Evolutionary conservation across 2,329 filamentous ascomycete species (phyloP), one percentile per base, ranked within the genome.

Genomic region (Grosmannia clavigera): DNA sequence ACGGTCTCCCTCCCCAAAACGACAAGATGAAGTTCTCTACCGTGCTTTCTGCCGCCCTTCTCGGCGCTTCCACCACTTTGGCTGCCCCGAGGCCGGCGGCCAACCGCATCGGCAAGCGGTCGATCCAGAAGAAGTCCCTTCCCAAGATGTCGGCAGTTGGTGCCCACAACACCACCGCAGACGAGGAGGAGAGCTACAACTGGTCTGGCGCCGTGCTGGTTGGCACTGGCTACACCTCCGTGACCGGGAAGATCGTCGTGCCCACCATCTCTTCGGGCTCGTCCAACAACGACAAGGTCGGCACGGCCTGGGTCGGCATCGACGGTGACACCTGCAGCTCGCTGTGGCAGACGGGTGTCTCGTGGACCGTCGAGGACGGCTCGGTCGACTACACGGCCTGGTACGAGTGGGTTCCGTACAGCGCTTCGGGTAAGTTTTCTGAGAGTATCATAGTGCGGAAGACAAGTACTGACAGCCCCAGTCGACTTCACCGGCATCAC

Each of bases 351-450:
- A 67, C 68, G 9, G 70, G 68, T 11, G 63, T 69, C 55, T 68
- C 68, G 40, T 68, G 63, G 14, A 58, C 54, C 60, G 55, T 65
- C 43, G 19, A 58, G 10, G 58, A 57, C 57, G 9, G 16, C 19
- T 5, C 22, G 12, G 57, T 64, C 1, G 48, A 58, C 3, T 65
- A 60, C n/a, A 55, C 61, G n/a, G 66, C 68, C 22, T 71, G 69
- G 69, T 70, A 67, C 64, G 67, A 70, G 57, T 71, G 69, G 70
- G 67, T 64, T 31, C 69, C 70, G 3, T 66, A 68, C 56, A 64
- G 65, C n/a, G 64, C 68, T 29, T 70, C 65, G 12, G 40, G 40
- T 48, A 50, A 35, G 40, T 40, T 1, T 22, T 22, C 22, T 22
- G 22, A 22, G 22, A 22, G 22, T 22, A 22, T 22, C 22, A 22